A percentile compares a stretch with the other conserved stretches of the same genome.
These are phyloP conservation scores for Mortierella sp. DNA, from an alignment of 371 early-diverging fungal species.

Conservation along the genomic window DNA sequence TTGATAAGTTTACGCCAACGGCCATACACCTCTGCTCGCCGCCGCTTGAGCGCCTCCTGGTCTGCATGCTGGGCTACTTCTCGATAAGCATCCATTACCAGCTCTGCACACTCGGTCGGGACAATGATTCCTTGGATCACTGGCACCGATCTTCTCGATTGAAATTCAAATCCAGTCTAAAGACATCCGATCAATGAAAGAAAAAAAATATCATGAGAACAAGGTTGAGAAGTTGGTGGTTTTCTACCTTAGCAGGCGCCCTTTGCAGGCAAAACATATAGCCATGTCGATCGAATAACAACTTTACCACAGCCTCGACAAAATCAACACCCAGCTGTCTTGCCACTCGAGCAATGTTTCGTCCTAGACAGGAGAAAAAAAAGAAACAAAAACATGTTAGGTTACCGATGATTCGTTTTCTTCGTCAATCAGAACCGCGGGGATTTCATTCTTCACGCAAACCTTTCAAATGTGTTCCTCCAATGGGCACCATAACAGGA, in stretches of 20 bases:
- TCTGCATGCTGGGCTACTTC: slow-evolving; percentile 53
- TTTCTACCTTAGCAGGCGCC: neutral
- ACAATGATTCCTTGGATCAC: slow-evolving; percentile 82
- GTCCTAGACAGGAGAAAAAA: slow-evolving; percentile 22
- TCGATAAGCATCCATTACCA: slow-evolving; percentile 72
- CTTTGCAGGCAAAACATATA: neutral
- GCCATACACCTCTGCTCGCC: slow-evolving; percentile 61
- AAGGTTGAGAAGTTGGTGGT: neutral
- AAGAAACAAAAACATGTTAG: neutral
- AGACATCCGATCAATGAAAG: neutral
- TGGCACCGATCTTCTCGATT: slow-evolving; percentile 74
- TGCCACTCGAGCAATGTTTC: slow-evolving; percentile 75
- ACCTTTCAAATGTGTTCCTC: slow-evolving; percentile 84
- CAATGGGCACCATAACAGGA: slow-evolving; percentile 85
- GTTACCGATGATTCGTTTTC: neutral
- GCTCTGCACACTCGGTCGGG: slow-evolving; percentile 66
- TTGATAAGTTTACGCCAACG: slow-evolving; percentile 77
- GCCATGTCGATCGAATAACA: neutral
- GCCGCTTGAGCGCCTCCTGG: slow-evolving; percentile 64
- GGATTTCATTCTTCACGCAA: slow-evolving; percentile 22
- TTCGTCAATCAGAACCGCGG: neutral
- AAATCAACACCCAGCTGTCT: slow-evolving; percentile 82
- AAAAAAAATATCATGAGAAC: neutral
- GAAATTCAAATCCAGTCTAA: slow-evolving; percentile 84
- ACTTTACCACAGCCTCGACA: slow-evolving; percentile 82